These are phyloP conservation scores for Termitomyces sp. DNA, from an alignment of 768 basidiomycete genomes.

Conservation along the genomic window DNA sequence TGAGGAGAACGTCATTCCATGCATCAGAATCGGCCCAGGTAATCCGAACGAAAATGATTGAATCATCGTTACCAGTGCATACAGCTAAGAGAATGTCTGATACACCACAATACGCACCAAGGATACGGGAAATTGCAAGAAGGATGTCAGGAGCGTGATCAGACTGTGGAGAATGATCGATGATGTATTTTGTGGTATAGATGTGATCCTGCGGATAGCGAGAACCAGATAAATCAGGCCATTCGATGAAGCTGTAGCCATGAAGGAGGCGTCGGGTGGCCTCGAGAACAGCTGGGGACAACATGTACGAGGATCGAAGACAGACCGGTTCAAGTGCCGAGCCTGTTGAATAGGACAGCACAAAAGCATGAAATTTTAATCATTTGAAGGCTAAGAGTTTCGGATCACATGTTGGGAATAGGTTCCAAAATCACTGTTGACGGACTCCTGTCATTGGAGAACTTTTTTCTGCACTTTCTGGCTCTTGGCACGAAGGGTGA, in stretches of 20 bases:
- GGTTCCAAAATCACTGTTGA: neutral
- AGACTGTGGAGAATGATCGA: neutral
- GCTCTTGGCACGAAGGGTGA: conserved; percentile 16
- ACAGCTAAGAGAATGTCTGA: conserved; percentile 25
- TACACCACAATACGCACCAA: conserved; percentile 24
- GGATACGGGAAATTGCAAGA: conserved; percentile 19
- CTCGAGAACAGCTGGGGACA: neutral
- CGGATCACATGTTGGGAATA: neutral
- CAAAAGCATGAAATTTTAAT: conserved; percentile 3
- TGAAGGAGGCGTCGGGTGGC: conserved; percentile 13
- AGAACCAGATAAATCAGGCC: conserved; percentile 25
- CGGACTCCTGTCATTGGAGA: neutral
- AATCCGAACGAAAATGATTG: conserved; percentile 16
- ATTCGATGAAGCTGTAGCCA: conserved; percentile 24
- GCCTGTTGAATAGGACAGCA: neutral
- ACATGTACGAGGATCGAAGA: neutral
- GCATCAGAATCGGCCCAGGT: conserved; percentile 19
- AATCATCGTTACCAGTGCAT: neutral
- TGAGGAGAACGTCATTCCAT: conserved; percentile 17
- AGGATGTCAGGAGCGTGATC: conserved; percentile 13
- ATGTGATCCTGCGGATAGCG: conserved; percentile 14
- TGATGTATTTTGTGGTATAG: conserved; percentile 4
- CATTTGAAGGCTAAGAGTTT: neutral
- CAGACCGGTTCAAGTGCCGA: neutral
- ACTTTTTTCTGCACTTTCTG: neutral